Evolutionary conservation across 768 basidiomycete species (phyloP).

Genomic region (Chalciporus piperatus): DNA sequence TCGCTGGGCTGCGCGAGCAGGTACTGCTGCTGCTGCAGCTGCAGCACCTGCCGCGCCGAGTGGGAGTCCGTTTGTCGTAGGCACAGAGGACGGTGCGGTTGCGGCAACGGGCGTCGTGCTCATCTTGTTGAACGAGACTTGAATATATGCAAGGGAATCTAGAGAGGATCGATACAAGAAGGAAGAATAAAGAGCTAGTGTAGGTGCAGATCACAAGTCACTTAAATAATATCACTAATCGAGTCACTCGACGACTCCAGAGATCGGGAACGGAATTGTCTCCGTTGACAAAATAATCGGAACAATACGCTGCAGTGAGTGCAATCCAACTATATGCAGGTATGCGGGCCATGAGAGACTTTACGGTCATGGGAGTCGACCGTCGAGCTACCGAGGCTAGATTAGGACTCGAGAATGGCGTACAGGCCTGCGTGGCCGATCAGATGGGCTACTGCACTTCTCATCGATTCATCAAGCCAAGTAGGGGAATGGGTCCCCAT

Average conservation of each 20-base stretch:
- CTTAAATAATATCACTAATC: background rate
- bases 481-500: too few relatives aligned
- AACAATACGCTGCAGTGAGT: background rate
- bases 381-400: background rate
- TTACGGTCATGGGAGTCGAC: background rate
- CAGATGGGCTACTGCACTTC: too few relatives aligned
- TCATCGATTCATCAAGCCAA: too few relatives aligned
- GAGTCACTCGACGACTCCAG: background rate
- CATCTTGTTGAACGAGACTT: constrained; percentile 10
- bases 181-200: too few relatives aligned
- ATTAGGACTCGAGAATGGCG: too few relatives aligned
- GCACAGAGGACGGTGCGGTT: background rate
- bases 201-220: background rate
- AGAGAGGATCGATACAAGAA: background rate
- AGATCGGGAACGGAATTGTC: background rate
- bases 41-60: background rate
- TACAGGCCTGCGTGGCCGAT: too few relatives aligned
- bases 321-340: background rate
- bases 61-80: constrained; percentile 7
- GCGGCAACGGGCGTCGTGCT: constrained; percentile 10
- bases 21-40: constrained; percentile 32
- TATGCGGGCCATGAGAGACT: too few relatives aligned
- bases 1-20: constrained; percentile 48
- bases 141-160: background rate
- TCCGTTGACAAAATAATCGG: background rate